Base-by-base conservation (phyloP, 352 stramenopile genomes). In the Pythium apleroticum region DNA sequence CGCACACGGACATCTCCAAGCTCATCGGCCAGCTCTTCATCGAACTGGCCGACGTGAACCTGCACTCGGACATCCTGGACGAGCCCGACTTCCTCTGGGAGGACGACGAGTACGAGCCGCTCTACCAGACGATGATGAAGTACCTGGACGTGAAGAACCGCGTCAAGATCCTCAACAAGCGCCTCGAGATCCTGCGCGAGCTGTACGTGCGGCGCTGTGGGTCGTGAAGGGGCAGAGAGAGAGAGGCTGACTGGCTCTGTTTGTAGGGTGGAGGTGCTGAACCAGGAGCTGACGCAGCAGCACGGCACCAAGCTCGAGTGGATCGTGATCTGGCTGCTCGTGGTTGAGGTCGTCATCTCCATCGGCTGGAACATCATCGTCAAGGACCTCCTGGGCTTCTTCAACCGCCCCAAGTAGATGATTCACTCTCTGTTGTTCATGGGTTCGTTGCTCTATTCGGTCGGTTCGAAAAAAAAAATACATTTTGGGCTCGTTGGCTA, bases 251-350 rank as follows among this genome's bases (percentile, higher is more conserved):
- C n/a, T n/a, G n/a, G n/a, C n/a, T n/a, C n/a, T n/a, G n/a, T n/a
- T n/a, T n/a, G 28, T 62, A 94, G 86, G 3, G 84, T 98, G 55
- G 81, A 97, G 58, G 89, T 98, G 27, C 68, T 98, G 54, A 93
- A 92, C 59, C 90, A 93, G 48, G 90, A 98, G 68, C 69, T 96
- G 52, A 86, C 82, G 46, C 87, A 90, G 27, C 71, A 95, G 52
- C 88, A 97, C 72, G 81, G 82, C n/a, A 78, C 81, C 17, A 93
- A 93, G 58, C 89, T 98, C 27, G 92, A 98, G 76, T 97, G 86
- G 89, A 98, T 97, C 75, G 87, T 98, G 60, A 97, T 98, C 63
- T 97, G 89, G 87, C 86, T 98, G 53, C 82, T 97, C 52, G 75
- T 97, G 48, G 84, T 78, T 25, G 89, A 97, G 74, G 75, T 98